phyloP scores from a whole-genome alignment of 805 yeast genomes.

The Sugiyamaella americana region DNA sequence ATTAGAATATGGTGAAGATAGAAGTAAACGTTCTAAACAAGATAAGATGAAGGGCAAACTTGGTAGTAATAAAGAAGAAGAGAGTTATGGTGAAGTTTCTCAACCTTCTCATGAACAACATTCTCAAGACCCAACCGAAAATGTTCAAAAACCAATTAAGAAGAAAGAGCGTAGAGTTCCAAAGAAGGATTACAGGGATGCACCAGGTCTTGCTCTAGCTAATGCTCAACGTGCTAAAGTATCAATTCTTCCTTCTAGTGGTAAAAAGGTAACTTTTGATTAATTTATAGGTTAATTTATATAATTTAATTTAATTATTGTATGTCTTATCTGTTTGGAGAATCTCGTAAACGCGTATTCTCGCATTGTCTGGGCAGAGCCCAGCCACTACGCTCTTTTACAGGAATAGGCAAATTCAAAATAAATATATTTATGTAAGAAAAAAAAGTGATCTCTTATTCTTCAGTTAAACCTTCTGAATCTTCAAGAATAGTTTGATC shows the following conservation, averaged over 20 bases:
- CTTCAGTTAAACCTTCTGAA: conserved; percentile 5
- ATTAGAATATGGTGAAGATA: conserved; percentile 91
- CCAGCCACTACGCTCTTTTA: too few species aligned
- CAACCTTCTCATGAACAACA: neutral
- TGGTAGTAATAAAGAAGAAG: conserved; percentile 8
- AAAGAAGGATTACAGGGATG: neutral
- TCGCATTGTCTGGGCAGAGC: neutral
- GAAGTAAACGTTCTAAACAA: conserved; percentile 55
- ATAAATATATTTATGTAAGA: too few species aligned
- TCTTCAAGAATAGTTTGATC: conserved; percentile 13
- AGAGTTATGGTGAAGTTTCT: conserved; percentile 3
- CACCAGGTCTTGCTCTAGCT: conserved; percentile 78
- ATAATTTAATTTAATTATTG: too few species aligned
- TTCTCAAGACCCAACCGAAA: neutral
- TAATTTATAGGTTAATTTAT: conserved; percentile 9
- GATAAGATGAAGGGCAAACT: conserved; percentile 2
- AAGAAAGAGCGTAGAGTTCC: neutral
- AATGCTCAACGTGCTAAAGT: conserved; percentile 83
- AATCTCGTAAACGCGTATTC: too few species aligned
- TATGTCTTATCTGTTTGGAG: too few species aligned
- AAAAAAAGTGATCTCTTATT: too few species aligned
- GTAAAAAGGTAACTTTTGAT: conserved; percentile 75
- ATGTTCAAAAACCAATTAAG: neutral
- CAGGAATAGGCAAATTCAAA: too few species aligned
- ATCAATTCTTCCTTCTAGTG: conserved; percentile 83